Percentiles rank a stretch among this genome's conserved stretches.
phyloP scores from a whole-genome alignment of 2,329 filamentous ascomycete species.

The Ciborinia camelliae region DNA sequence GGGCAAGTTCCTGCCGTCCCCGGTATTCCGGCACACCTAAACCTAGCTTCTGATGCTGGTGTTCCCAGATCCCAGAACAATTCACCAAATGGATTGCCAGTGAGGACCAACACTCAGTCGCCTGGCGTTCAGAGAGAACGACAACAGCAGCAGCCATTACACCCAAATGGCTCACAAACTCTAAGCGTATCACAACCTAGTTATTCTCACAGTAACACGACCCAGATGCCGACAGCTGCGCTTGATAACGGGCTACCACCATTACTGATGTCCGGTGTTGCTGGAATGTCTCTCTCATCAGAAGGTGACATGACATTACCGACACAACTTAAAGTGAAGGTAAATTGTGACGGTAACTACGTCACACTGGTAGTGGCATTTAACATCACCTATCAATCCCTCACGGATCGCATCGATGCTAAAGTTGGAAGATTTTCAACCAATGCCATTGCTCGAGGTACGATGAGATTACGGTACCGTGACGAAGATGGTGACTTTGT shows the following conservation, averaged over 20 bases:
- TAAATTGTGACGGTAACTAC: constrained; percentile 88
- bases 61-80: constrained; percentile 78
- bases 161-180: constrained; percentile 21
- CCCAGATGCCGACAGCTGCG: constrained; percentile 35
- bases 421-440: constrained; percentile 86
- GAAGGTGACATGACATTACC: constrained; percentile 52
- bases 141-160: constrained; percentile 42
- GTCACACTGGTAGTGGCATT: constrained; percentile 94
- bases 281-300: constrained; percentile 24
- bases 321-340: constrained; percentile 90
- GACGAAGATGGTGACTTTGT: constrained; percentile 93
- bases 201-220: constrained; percentile 34
- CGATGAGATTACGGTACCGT: constrained; percentile 82
- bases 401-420: constrained; percentile 93
- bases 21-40: constrained; percentile 69
- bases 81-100: constrained; percentile 68
- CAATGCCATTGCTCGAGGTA: constrained; percentile 77
- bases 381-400: constrained; percentile 89
- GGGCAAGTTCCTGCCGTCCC: constrained; percentile 64
- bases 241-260: constrained; percentile 44
- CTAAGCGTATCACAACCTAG: constrained; percentile 34
- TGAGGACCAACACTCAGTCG: constrained; percentile 67
- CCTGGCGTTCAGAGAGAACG: constrained; percentile 65
- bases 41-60: constrained; percentile 55
- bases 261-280: constrained; percentile 35